Base-by-base conservation (phyloP, 345 rosid species). In the Lenwebbia sp. region DNA sequence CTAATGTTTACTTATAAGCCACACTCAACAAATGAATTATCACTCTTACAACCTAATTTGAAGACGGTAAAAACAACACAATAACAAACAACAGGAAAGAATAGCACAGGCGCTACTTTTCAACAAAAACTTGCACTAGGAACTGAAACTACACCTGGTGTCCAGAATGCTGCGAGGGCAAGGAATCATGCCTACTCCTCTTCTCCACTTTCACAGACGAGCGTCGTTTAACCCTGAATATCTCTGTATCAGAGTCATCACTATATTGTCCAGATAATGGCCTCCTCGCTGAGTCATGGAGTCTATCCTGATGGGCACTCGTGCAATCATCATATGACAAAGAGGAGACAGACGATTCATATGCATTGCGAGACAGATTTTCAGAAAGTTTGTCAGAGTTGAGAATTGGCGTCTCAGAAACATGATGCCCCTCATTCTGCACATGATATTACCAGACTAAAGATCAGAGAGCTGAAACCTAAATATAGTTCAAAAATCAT, bases 151-250 rank as follows among this genome's bases (percentile, higher is more conserved):
- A 86, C 94, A 97, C 99, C 98, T 94, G 96, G 86, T 90, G 86
- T 82, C 91, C 95, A 12, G 90, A 84, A 83, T 91, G 89, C 90
- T 88, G 93, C 5, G 92, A 89, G 26, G 91, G 82, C 78, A 60
- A 78, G 44, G 90, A 83, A 65, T 89, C 89, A 86, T 89, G 91
- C 86, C 90, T 90, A 82, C 88, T 83, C 88, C 96, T 91, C 88
- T 91, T 94, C 83, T 93, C 96, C 75, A 88, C 86, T 91, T 95
- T 98, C 86, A 88, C 5, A 17, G 93, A 92, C 44, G 98, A 91
- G n/a, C 97, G 96, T 2, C 99, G 97, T 90, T 96, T 98, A 83
- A 98, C 99, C 90, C 98, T 90, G 89, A 98, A 96, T 88, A 92
- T 87, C 91, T 92, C 98, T 0, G 92, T 91, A 85, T 96, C 99